A percentile compares a stretch with the other conserved stretches of the same genome.
phyloP scores from a whole-genome alignment of 2,329 filamentous ascomycete genomes.

The Elsinoe fawcettii region DNA sequence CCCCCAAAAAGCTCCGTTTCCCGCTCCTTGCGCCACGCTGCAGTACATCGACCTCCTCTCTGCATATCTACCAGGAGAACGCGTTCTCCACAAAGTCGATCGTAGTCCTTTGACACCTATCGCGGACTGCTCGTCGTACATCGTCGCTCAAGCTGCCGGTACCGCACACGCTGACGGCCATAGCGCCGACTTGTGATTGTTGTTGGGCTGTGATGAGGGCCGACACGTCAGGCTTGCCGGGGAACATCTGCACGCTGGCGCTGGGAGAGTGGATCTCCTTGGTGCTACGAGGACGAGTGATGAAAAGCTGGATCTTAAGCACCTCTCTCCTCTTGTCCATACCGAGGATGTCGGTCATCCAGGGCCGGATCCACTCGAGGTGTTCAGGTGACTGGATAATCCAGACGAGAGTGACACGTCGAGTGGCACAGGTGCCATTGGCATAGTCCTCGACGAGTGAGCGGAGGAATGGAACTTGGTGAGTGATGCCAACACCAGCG shows the following conservation, averaged over 20 bases:
- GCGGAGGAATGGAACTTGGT: constrained; percentile 81
- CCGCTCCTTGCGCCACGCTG: constrained; percentile 1
- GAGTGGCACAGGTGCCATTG: constrained; percentile 69
- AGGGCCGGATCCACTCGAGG: constrained; percentile 87
- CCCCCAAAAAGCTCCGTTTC: not conserved
- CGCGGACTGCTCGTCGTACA: constrained; percentile 59
- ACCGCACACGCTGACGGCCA: constrained; percentile 77
- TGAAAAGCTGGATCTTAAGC: constrained; percentile 78
- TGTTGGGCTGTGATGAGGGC: constrained; percentile 77
- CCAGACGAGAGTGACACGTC: constrained; percentile 80
- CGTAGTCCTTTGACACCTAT: constrained; percentile 55
- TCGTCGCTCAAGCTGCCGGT: constrained; percentile 68
- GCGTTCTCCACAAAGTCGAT: constrained; percentile 76
- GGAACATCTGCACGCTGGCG: constrained; percentile 81
- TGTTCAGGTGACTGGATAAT: constrained; percentile 83
- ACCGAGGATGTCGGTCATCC: constrained; percentile 76
- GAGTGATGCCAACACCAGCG: constrained; percentile 88
- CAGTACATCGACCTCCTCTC: not conserved
- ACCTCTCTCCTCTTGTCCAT: constrained; percentile 77
- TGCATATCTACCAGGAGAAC: constrained; percentile 51
- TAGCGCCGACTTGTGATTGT: constrained; percentile 72
- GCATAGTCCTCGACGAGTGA: constrained; percentile 51
- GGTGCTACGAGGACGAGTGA: constrained; percentile 79
- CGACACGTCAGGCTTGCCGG: constrained; percentile 75
- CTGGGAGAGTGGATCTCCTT: constrained; percentile 71